phyloP scores from a whole-genome alignment of 2,329 filamentous ascomycete genomes.

The Trichophyton rubrum region DNA sequence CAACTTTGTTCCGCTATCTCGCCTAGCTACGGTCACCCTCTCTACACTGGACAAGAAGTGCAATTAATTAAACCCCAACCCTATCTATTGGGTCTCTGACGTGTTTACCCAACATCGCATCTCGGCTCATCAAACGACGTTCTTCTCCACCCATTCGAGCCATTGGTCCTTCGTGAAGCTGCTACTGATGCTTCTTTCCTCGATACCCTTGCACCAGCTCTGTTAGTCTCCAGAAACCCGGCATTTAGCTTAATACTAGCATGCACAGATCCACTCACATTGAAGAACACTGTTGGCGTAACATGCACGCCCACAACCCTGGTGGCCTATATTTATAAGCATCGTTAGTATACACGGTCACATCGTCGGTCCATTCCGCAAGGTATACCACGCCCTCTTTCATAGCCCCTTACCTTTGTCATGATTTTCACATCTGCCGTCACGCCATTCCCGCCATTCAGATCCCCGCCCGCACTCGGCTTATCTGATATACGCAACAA shows the following conservation, averaged over 20 bases:
- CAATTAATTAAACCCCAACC: background rate
- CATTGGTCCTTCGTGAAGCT: slow-evolving; percentile 70
- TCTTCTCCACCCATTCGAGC: slow-evolving; percentile 64
- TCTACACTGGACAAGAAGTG: background rate
- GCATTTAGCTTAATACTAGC: background rate
- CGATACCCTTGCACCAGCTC: slow-evolving; percentile 42
- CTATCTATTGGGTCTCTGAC: background rate
- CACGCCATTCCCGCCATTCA: slow-evolving; percentile 70
- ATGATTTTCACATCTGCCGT: slow-evolving; percentile 76
- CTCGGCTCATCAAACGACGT: background rate
- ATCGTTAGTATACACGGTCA: background rate
- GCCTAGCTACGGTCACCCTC: background rate
- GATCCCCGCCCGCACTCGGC: slow-evolving; percentile 50
- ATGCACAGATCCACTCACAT: slow-evolving; percentile 37
- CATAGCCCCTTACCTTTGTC: slow-evolving; percentile 49
- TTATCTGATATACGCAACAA: slow-evolving; percentile 57
- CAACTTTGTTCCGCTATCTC: background rate
- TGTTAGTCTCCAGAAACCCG: slow-evolving; percentile 13
- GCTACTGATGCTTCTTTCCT: slow-evolving; percentile 66
- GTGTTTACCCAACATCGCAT: background rate
- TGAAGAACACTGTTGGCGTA: slow-evolving; percentile 77
- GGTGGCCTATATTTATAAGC: slow-evolving; percentile 35
- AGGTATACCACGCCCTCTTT: background rate
- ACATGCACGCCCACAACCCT: slow-evolving; percentile 75
- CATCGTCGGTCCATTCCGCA: background rate